Evolutionary conservation across 768 basidiomycete species (phyloP).

Genomic region (Hirschioporus abietinus): DNA sequence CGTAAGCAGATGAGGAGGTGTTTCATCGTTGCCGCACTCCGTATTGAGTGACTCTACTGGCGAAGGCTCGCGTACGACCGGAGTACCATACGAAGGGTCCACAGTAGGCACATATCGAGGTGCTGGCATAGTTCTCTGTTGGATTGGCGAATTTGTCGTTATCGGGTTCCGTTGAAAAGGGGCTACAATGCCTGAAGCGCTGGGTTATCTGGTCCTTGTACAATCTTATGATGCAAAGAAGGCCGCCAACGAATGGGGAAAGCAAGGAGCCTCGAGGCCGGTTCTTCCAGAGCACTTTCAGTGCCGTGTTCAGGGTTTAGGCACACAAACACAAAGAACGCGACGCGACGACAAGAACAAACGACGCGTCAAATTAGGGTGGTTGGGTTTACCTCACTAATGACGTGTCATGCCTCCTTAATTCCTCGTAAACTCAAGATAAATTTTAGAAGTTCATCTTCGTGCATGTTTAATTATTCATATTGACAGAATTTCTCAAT

Average conservation of each 20-base stretch:
- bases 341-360: slow-evolving; percentile 6
- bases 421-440: background rate
- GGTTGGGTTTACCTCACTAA: slow-evolving; percentile 1
- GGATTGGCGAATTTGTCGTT: slow-evolving; percentile 17
- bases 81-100: slow-evolving; percentile 38
- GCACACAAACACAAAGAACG: slow-evolving; percentile 5
- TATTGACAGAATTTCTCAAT: background rate
- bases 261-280: slow-evolving; percentile 3
- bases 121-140: slow-evolving; percentile 24
- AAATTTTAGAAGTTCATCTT: background rate
- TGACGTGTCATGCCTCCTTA: background rate
- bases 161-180: background rate
- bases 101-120: slow-evolving; percentile 19
- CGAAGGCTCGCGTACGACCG: slow-evolving; percentile 40
- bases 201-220: slow-evolving; percentile 7
- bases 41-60: slow-evolving; percentile 44
- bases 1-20: slow-evolving; percentile 34
- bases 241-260: background rate
- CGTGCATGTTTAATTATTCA: background rate
- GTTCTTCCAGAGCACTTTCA: background rate
- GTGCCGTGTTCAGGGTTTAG: background rate
- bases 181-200: slow-evolving; percentile 4
- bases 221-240: slow-evolving; percentile 3
- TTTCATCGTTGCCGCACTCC: slow-evolving; percentile 41
- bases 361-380: slow-evolving; percentile 1